phyloP scores from a whole-genome alignment of 2,329 filamentous ascomycete species.

The Talaromyces pinophilus region DNA sequence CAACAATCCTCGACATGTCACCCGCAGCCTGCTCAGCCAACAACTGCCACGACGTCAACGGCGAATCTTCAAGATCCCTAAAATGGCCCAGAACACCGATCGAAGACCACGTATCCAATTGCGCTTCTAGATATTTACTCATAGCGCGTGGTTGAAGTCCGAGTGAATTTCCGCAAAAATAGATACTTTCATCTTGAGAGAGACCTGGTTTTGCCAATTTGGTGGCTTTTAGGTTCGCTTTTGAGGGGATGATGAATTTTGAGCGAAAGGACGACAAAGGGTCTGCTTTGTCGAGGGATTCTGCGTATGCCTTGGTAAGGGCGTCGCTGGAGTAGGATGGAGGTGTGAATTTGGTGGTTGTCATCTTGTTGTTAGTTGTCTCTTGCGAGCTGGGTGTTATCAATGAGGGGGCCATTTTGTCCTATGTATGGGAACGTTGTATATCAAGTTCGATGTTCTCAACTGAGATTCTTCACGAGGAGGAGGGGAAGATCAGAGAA shows the following conservation, averaged over 20 bases:
- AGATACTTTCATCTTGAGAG: constrained; percentile 54
- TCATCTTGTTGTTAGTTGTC: neutral
- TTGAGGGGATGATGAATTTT: constrained; percentile 77
- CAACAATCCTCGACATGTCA: constrained; percentile 71
- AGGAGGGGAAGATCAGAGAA: neutral
- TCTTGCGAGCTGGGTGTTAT: neutral
- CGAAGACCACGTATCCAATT: constrained; percentile 78
- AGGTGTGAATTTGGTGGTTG: neutral
- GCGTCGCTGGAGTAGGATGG: constrained; percentile 28
- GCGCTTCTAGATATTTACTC: constrained; percentile 64
- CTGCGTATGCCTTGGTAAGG: constrained; percentile 41
- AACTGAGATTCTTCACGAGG: neutral
- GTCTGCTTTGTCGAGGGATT: constrained; percentile 61
- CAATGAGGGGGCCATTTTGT: constrained; percentile 7
- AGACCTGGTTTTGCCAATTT: constrained; percentile 51
- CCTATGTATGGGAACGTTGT: neutral
- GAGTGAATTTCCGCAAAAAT: constrained; percentile 86
- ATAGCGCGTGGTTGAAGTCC: constrained; percentile 76
- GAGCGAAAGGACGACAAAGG: constrained; percentile 61
- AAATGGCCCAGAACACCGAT: constrained; percentile 86
- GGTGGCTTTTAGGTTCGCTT: constrained; percentile 67
- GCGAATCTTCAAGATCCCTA: constrained; percentile 64
- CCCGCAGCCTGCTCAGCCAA: constrained; percentile 72
- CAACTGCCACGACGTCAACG: constrained; percentile 71
- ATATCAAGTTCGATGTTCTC: neutral